Conservation (phyloP, 2,329 filamentous ascomycete genomes). For the Verticillium albo-atrum region DNA sequence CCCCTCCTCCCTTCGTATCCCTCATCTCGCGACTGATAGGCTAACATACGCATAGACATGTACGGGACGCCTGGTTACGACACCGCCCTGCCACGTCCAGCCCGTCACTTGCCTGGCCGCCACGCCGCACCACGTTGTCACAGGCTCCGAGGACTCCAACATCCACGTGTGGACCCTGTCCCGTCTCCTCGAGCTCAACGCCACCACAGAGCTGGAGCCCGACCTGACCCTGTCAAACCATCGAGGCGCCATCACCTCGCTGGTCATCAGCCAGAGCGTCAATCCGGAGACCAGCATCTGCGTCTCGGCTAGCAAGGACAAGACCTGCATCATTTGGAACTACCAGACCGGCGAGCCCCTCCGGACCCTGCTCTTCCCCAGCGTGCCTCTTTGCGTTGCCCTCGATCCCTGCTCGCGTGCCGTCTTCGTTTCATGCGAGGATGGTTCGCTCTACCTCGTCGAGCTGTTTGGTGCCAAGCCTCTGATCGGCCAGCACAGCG, state of each 20-base stretch:
- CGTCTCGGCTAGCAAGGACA: conserved; percentile 79
- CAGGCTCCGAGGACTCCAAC: conserved; percentile 80
- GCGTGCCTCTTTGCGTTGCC: conserved; percentile 65
- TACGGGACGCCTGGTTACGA: conserved; percentile 72
- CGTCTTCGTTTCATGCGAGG: conserved; percentile 74
- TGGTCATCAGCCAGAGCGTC: conserved; percentile 60
- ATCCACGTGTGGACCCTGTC: conserved; percentile 88
- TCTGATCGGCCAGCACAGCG: conserved; percentile 47
- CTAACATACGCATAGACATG: conserved; percentile 47
- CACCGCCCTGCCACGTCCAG: conserved; percentile 74
- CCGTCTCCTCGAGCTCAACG: conserved; percentile 59
- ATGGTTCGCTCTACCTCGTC: conserved; percentile 74
- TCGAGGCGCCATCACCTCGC: conserved; percentile 65
- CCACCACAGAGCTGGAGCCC: conserved; percentile 59
- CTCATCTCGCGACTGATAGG: neutral
- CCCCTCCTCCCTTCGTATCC: neutral
- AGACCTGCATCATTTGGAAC: conserved; percentile 90
- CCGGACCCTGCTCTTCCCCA: conserved; percentile 76
- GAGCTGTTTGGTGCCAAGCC: conserved; percentile 62
- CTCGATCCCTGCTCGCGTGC: conserved; percentile 82
- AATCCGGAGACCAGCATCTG: conserved; percentile 72
- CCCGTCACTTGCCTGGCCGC: conserved; percentile 71
- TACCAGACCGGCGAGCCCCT: conserved; percentile 73
- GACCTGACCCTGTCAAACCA: conserved; percentile 75
- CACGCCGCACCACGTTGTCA: conserved; percentile 68